Conservation (phyloP, 257 asterid genomes). For the Solanum microdontum region DNA sequence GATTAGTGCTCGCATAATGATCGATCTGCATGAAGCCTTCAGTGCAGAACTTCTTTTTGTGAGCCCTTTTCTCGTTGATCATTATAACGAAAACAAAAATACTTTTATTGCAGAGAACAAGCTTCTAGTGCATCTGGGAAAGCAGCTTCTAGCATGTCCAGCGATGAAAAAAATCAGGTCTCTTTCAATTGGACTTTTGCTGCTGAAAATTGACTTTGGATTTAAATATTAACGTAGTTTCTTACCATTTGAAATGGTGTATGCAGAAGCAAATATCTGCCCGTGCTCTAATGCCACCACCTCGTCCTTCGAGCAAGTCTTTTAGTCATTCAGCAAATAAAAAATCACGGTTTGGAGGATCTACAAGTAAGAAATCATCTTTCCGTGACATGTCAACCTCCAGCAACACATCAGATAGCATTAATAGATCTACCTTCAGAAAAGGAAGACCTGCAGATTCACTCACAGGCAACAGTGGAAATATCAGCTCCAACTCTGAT, state of each 20-base stretch:
- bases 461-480: constrained; percentile 56
- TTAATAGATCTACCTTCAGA: constrained; percentile 29
- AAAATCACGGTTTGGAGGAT: constrained; percentile 41
- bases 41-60: neutral
- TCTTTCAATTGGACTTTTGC: neutral
- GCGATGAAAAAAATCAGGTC: constrained; percentile 90
- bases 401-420: constrained; percentile 67
- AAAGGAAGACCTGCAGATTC: constrained; percentile 41
- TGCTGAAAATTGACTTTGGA: neutral
- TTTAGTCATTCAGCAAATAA: constrained; percentile 21
- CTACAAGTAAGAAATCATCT: constrained; percentile 37
- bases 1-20: neutral
- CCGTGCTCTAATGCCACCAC: constrained; percentile 93
- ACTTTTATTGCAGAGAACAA: constrained; percentile 56
- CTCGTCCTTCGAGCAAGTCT: constrained; percentile 62
- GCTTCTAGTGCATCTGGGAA: constrained; percentile 84
- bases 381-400: constrained; percentile 44
- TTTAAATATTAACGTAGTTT: neutral
- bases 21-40: neutral
- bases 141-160: constrained; percentile 89
- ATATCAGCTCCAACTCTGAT: constrained; percentile 29
- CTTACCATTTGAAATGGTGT: neutral
- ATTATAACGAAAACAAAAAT: neutral
- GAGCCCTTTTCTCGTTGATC: neutral
- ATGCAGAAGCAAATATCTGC: constrained; percentile 69